Conservation (phyloP, 371 early-diverging fungal species). For the Conidiobolus incongruus region DNA sequence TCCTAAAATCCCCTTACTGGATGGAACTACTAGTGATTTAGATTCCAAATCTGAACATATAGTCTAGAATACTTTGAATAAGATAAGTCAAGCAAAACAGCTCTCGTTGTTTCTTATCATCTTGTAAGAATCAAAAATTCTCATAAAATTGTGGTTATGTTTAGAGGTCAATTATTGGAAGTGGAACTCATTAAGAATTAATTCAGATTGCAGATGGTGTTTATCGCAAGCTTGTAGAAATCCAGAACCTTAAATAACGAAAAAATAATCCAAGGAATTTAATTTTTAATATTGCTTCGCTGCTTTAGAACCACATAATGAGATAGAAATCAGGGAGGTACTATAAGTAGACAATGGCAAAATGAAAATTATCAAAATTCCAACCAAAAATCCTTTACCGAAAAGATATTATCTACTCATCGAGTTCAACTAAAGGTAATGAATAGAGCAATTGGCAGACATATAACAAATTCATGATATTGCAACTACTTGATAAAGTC, state of each 20-base stretch:
- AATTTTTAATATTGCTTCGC: too few species aligned
- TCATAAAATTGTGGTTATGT: conserved; percentile 56
- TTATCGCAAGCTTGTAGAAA: conserved; percentile 28
- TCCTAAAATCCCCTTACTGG: conserved; percentile 49
- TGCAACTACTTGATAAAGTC: conserved; percentile 6
- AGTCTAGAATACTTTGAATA: conserved; percentile 57
- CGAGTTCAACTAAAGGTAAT: too few species aligned
- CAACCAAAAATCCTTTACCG: too few species aligned
- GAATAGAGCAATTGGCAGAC: conserved; percentile 6
- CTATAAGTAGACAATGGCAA: not conserved
- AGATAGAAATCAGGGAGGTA: not conserved
- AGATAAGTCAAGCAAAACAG: conserved; percentile 47
- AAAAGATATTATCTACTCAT: too few species aligned
- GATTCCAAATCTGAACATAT: conserved; percentile 63
- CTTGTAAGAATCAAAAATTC: conserved; percentile 54
- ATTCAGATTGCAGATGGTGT: conserved; percentile 17
- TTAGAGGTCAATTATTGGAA: conserved; percentile 44
- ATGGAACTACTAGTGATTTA: conserved; percentile 70
- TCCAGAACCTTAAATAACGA: conserved; percentile 22
- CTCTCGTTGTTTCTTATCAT: conserved; percentile 83
- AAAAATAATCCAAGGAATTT: conserved; percentile 7
- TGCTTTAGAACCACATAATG: not conserved
- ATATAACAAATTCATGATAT: conserved; percentile 4
- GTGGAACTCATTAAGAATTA: conserved; percentile 44
- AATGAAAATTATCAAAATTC: not conserved